Evolutionary conservation across 2,329 filamentous ascomycete genomes (phyloP).

Genomic region (Diaporthe velutina): DNA sequence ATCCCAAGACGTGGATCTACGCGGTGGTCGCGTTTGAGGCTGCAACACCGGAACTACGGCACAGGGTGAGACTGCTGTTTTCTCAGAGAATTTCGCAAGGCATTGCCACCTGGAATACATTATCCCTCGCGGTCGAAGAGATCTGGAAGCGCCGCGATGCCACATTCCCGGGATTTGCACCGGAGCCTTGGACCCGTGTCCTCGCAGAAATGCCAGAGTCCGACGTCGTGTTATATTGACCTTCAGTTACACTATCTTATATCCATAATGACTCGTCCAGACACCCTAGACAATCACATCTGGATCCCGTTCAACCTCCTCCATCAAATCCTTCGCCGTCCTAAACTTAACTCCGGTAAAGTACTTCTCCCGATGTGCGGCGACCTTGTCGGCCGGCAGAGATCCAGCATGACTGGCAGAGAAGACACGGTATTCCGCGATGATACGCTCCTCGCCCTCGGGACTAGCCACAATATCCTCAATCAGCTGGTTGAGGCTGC

Average conservation of each 20-base stretch:
- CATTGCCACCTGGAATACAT: neutral
- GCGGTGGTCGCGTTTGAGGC: neutral
- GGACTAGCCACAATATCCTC: neutral
- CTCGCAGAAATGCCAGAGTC: neutral
- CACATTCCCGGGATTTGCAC: neutral
- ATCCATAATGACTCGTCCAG: too few species aligned
- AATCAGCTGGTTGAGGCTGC: neutral
- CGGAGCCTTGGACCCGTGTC: neutral
- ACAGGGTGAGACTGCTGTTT: neutral
- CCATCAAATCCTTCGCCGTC: neutral
- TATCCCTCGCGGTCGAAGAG: neutral
- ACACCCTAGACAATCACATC: neutral
- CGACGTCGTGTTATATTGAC: neutral
- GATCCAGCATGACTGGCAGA: slow-evolving; percentile 1
- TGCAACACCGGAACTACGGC: neutral
- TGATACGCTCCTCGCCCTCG: neutral
- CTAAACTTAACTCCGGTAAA: neutral
- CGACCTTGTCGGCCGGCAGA: neutral
- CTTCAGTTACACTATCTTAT: neutral
- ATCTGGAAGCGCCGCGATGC: neutral
- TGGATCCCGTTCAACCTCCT: neutral
- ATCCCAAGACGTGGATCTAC: neutral
- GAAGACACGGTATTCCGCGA: neutral
- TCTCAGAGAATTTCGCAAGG: neutral
- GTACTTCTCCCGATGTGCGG: slow-evolving; percentile 4